Percentiles rank a stretch among this genome's conserved stretches.
Evolutionary conservation across 768 basidiomycete genomes (phyloP).

Genomic region (Ephemerocybe angulata): DNA sequence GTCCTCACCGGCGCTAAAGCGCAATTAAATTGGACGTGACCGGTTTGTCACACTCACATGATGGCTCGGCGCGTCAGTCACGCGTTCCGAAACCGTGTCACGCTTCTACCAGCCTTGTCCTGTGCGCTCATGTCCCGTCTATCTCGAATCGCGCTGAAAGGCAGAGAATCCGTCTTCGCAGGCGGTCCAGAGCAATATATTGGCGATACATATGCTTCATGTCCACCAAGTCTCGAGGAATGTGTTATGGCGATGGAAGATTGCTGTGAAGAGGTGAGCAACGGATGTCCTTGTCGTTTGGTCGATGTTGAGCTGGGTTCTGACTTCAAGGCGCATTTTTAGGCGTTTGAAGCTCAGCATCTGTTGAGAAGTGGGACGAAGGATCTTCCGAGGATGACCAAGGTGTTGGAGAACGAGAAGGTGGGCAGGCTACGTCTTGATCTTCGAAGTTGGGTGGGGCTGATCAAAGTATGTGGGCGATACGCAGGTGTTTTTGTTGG

Average conservation of each 20-base stretch:
- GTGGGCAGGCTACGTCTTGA: conserved; percentile 32
- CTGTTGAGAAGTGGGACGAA: conserved; percentile 65
- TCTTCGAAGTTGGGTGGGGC: neutral
- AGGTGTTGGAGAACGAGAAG: conserved; percentile 63
- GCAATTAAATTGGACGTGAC: neutral
- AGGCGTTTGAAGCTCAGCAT: conserved; percentile 69
- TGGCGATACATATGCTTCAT: conserved; percentile 59
- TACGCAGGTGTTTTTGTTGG: conserved; percentile 65
- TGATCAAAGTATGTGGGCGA: too few relatives aligned
- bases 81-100: neutral
- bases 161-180: conserved; percentile 68
- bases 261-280: conserved; percentile 79
- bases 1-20: neutral
- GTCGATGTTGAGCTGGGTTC: neutral
- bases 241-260: conserved; percentile 78
- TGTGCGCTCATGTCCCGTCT: conserved; percentile 41
- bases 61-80: neutral
- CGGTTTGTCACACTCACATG: neutral
- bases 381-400: conserved; percentile 69
- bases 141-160: conserved; percentile 50
- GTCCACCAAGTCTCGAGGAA: conserved; percentile 69
- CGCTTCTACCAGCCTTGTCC: neutral
- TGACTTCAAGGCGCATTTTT: neutral
- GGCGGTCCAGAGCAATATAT: conserved; percentile 64
- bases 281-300: conserved; percentile 3